Base-by-base conservation (phyloP, 305 asterid genomes). In the Fraxinus velutina region DNA sequence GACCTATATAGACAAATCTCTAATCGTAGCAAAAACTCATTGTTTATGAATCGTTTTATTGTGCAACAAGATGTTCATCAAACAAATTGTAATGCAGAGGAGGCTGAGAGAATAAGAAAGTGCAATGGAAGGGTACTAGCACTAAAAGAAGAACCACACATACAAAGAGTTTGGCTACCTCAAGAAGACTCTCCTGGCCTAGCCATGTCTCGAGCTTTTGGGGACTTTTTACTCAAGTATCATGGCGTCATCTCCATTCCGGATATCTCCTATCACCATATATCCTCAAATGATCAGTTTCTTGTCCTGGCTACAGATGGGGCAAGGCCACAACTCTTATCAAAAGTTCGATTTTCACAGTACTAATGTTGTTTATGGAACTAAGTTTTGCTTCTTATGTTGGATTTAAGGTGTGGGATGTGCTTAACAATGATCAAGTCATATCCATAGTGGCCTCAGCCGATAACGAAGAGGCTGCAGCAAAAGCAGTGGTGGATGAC, bases 131-230 rank as follows among this genome's bases (percentile, higher is more conserved):
- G 97, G 66, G 95, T 95, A 13, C 83, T 91, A 12, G 95, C 97
- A 8, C 83, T 88, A n/a, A 82, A 90, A 83, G 95, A 88, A 81
- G 96, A 93, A 77, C 87, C 93, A 5, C 97, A 95, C 73, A 76
- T 93, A 15, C 87, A 90, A 21, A 85, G 98, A 76, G 98, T 95
- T 27, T 95, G 97, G 97, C 86, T 93, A 2, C 99, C 99, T 1
- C 5, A 90, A 1, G 90, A 90, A 0, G 90, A 95, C 62, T 88
- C 92, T 33, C 98, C 98, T 0, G 99, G 99, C 62, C 90, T 95
- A 5, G 99, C 99, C 75, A 95, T 93, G 97, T 92, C 99, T 15
- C 89, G 97, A 24, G 93, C 97, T 44, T 92, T 93, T 4, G 98
- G 98, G 2, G 99, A 95, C 82, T 93, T 95, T 1, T 66, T 89